Evolutionary conservation across 352 stramenopile species (phyloP).

Genomic region (Thalassiosira exigua): DNA sequence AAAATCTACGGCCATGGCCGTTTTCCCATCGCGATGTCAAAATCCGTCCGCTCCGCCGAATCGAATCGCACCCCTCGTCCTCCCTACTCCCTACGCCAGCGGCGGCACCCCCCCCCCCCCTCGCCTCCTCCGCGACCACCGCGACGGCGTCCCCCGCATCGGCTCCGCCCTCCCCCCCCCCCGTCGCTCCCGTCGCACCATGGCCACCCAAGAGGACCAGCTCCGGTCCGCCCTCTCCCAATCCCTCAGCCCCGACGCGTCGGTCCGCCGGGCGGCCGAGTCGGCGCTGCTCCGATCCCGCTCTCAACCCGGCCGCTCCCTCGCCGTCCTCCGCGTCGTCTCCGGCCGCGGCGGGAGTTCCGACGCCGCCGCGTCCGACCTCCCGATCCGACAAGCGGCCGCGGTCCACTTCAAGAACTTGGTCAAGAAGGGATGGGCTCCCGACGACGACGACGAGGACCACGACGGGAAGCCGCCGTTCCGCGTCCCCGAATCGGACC

Average conservation of each 20-base stretch:
- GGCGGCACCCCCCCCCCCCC: too few relatives aligned
- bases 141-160: too few relatives aligned
- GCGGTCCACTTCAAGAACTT: constrained; percentile 97
- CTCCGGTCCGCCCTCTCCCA: constrained; percentile 63
- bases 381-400: constrained; percentile 72
- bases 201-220: constrained; percentile 54
- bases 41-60: too few relatives aligned
- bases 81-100: too few relatives aligned
- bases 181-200: too few relatives aligned
- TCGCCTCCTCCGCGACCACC: too few relatives aligned
- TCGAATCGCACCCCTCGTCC: too few relatives aligned
- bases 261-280: constrained; percentile 70
- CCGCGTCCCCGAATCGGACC: constrained; percentile 84
- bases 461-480: constrained; percentile 61
- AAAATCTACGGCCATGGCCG: too few relatives aligned
- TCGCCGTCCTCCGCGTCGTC: constrained; percentile 71
- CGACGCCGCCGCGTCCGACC: constrained; percentile 16
- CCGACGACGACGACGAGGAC: constrained; percentile 85
- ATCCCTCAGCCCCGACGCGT: constrained; percentile 70
- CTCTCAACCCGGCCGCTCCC: constrained; percentile 55
- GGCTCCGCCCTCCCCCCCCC: too few relatives aligned
- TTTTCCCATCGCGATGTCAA: too few relatives aligned
- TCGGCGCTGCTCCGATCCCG: constrained; percentile 53
- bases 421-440: constrained; percentile 96
- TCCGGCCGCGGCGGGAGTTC: constrained; percentile 22